Evolutionary conservation across 306 rosid species (phyloP), one percentile per base, ranked within the genome.

Genomic region (Crataegus laevigata): DNA sequence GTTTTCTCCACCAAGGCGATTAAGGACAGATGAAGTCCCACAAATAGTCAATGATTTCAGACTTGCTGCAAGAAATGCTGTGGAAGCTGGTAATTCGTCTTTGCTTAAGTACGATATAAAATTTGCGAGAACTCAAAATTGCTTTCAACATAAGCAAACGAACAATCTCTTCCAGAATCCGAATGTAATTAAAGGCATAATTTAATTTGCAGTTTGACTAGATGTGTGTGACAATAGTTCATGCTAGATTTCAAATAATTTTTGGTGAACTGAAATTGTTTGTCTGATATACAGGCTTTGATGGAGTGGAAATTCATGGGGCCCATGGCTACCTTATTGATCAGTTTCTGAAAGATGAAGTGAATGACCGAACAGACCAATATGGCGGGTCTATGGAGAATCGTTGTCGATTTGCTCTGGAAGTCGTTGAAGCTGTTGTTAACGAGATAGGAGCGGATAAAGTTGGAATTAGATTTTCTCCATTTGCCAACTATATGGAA

Each of bases 221-320:
- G 40, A 36, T 36, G 40, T 8, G 40, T 8, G 40, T 7, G 8
- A 34, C 38, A 34, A 34, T 34, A 30, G 32, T 30, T 30, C 38
- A 7, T 7, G 38, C 38, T 34, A 34, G 38, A 5, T 34, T 34
- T 0, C 38, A 34, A 34, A 34, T 34, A 34, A 34, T 34, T 6
- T 34, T 6, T 34, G 38, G 38, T 34, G 38, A 0, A 34, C 38
- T 34, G 2, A 30, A 30, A 30, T 30, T 4, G 32, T 30, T 30
- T 34, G 63, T 47, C 24, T 28, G 17, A 21, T 58, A 54, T 54
- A 21, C 32, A 91, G 93, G 96, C 76, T 92, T 90, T 78, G 93
- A 90, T 77, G 97, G 96, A 57, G 88, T 90, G 73, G 97, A 92
- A 80, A 80, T 92, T 59, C 93, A 92, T 40, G 91, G 87, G 5